Evolutionary conservation across 2,329 filamentous ascomycete species (phyloP), one percentile per base, ranked within the genome.

Genomic region (Aureobasidium subglaciale): DNA sequence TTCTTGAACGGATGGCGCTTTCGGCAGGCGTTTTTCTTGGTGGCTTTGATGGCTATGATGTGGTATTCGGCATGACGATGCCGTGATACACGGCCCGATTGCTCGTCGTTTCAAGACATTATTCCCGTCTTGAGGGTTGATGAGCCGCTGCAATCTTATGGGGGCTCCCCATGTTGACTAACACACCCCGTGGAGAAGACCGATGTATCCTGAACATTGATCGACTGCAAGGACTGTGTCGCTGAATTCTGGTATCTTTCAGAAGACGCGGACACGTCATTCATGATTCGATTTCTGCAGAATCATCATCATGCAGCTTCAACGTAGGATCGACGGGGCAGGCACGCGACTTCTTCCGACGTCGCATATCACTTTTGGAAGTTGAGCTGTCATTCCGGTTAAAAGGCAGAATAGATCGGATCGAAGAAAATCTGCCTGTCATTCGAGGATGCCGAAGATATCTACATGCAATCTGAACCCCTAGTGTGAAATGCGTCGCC

Each of bases 261-360:
- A 25, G 38, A n/a, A 41, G 40, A 34, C 20, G 30, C 20, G n/a
- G n/a, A 16, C 1, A 9, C 8, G 30, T 48, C 30, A 35, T 48
- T 29, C 8, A 20, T 48, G 18, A 35, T 48, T 29, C 43, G 29
- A 48, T 16, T 34, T 8, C 13, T 16, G 13, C 22, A 42, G 24
- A 42, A 25, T 7, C 25, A 30, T 24, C 38, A 11, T 20, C n/a
- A 13, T 20, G 27, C 29, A 46, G 18, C n/a, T 48, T n/a, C 30
- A 27, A 34, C 29, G 32, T 27, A 29, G 24, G 46, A 50, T 50
- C 46, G 46, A 37, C 46, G 38, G 46, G 46, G 32, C 46, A 49
- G 9, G 30, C 22, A 49, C 45, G n/a, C 30, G 34, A 50, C 15
- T 50, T 50, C 32, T 50, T 29, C 46, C 46, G 46, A 50, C 46